Evolutionary conservation across 73 alveolate species (phyloP).

Genomic region (Tetrahymena elliotti): DNA sequence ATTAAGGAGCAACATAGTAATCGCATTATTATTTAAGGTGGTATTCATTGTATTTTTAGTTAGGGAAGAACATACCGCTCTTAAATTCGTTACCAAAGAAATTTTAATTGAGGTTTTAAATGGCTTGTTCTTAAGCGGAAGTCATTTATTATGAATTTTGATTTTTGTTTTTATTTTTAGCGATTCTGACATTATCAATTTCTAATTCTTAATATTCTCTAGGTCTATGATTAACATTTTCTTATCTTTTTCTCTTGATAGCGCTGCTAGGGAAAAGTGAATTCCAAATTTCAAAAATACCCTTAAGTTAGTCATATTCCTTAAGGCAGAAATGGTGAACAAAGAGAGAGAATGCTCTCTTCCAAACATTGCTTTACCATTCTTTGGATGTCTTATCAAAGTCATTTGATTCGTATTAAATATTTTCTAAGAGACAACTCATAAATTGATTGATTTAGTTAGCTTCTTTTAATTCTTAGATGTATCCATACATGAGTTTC

Average conservation of each 20-base stretch:
- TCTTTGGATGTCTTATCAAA: not conserved
- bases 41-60: not conserved
- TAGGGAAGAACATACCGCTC: not conserved
- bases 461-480: not conserved
- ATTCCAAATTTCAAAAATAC: not conserved
- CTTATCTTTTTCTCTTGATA: not conserved
- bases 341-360: not conserved
- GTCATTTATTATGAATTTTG: not conserved
- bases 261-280: not conserved
- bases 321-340: not conserved
- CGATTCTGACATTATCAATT: not conserved
- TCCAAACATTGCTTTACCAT: not conserved
- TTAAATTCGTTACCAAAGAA: not conserved
- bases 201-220: not conserved
- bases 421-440: not conserved
- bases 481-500: not conserved
- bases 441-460: not conserved
- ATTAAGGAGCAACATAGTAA: not conserved
- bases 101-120: not conserved
- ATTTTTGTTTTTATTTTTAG: not conserved
- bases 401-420: not conserved
- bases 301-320: not conserved
- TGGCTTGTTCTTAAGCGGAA: not conserved
- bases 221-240: not conserved
- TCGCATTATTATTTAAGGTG: not conserved